Evolutionary conservation across 495 filamentous ascomycete species (phyloP), one percentile per base, ranked within the genome.

Genomic region (Penicillium mononematosum): DNA sequence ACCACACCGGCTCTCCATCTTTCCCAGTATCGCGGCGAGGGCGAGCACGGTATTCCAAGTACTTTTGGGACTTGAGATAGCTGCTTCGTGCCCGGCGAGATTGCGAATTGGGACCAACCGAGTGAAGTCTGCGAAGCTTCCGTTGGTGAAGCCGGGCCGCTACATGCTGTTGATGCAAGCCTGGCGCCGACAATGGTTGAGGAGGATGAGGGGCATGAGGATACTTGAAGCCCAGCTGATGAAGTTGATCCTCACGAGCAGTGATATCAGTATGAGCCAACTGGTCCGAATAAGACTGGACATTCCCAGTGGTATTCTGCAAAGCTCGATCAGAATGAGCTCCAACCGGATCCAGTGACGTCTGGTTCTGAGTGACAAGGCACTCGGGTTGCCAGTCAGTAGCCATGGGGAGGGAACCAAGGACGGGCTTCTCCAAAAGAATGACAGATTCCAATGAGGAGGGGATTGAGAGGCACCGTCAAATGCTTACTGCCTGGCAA

Each of bases 1-100:
- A 87, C 93, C 93, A 98, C 61, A 88, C 77, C 51, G 81, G 70
- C 58, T 83, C 81, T n/a, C 77, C 75, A 61, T 77, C 72, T 46
- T 78, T 77, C 41, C 79, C 77, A 54, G 76, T 75, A 56, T 78
- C 77, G 53, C 82, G 80, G 56, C 78, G 80, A 68, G 90, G 88
- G 58, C 86, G 83, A 49, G 81, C 80, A 59, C 91, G 81, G 72
- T 94, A 96, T 53, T 84, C 73, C 38, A 69, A 61, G 70, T 76
- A 80, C 64, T 78, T 78, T 38, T 77, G 73, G 36, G 76, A 78
- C 58, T 75, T 75, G 34, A 78, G 68, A 25, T 78, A 78, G 60
- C 74, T 55, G 43, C 53, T 78, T 62, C 70, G 63, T 46, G 61
- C 64, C 34, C 70, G 66, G 34, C 73, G 70, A 53, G 72, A 62